Conservation (phyloP, 139 green algal species). For the Chlamydomonas eustigma region DNA sequence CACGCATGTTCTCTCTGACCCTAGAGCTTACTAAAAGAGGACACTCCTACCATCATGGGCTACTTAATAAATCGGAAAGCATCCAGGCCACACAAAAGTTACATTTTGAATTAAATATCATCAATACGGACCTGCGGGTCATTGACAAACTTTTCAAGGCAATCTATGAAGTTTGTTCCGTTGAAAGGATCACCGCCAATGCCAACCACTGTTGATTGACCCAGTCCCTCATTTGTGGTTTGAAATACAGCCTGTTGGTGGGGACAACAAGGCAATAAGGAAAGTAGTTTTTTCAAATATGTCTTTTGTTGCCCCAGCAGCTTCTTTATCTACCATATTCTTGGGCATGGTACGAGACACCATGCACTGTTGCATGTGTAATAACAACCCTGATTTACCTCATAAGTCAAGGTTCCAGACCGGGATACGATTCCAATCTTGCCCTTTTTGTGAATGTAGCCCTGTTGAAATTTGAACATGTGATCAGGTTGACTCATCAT, state of each 20-base stretch:
- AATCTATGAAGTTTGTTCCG: constrained; percentile 99
- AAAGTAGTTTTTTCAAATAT: too few species aligned
- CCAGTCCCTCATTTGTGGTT: constrained; percentile 88
- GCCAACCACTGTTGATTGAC: constrained; percentile 94
- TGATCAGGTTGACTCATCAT: neutral
- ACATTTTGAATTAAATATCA: too few species aligned
- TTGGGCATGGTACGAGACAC: neutral
- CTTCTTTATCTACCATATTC: too few species aligned
- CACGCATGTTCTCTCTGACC: too few species aligned
- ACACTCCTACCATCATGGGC: too few species aligned
- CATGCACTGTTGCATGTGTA: too few species aligned
- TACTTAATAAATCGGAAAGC: too few species aligned
- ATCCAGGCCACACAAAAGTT: too few species aligned
- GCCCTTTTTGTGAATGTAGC: constrained; percentile 97
- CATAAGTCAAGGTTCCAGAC: constrained; percentile 97
- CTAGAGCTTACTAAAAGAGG: too few species aligned
- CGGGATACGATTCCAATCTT: constrained; percentile 95
- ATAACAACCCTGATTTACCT: too few species aligned
- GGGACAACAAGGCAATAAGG: too few species aligned
- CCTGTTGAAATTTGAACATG: constrained; percentile 67
- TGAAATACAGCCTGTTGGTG: constrained; percentile 50
- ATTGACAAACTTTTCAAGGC: constrained; percentile 90
- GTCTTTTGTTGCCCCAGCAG: too few species aligned
- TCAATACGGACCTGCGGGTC: constrained; percentile 88
- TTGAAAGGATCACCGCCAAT: constrained; percentile 93